phyloP scores from a whole-genome alignment of 805 yeast genomes.

The Priceomyces melissophilus region DNA sequence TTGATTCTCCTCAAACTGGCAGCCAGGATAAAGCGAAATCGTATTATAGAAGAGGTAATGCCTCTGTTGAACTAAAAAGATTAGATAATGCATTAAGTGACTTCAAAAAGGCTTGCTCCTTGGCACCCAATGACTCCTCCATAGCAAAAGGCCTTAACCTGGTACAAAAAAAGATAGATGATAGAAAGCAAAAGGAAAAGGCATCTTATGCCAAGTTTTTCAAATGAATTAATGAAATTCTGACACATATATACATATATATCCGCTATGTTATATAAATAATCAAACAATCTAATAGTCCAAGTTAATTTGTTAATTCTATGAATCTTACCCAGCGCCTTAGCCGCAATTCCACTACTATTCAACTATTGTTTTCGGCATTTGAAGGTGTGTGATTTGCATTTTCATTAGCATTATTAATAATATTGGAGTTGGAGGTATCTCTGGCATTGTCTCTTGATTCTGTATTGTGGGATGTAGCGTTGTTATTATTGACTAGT shows the following conservation, averaged over 20 bases:
- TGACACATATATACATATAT: not conserved
- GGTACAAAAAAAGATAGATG: conserved; percentile 39
- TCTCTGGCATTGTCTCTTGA: conserved; percentile 2
- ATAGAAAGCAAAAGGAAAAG: conserved; percentile 47
- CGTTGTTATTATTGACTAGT: conserved; percentile 15
- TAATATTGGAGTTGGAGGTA: conserved; percentile 2
- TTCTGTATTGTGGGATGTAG: not conserved
- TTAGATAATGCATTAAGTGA: conserved; percentile 48
- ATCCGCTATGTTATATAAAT: not conserved
- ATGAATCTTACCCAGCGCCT: too few relatives aligned
- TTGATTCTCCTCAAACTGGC: conserved; percentile 45
- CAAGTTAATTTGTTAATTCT: not conserved
- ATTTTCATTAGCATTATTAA: conserved; percentile 1
- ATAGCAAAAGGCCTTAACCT: conserved; percentile 43
- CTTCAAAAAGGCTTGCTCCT: conserved; percentile 40
- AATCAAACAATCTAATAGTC: not conserved
- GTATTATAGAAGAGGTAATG: conserved; percentile 51
- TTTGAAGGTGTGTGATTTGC: not conserved
- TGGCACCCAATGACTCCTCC: conserved; percentile 48
- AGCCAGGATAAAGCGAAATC: conserved; percentile 54
- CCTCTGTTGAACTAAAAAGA: conserved; percentile 42
- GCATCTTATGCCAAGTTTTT: conserved; percentile 65
- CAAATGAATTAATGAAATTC: conserved; percentile 2
- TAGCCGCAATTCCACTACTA: too few relatives aligned
- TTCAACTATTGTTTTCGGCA: conserved; percentile 2